Conservation (phyloP, 805 yeast genomes). For the Metschnikowia chrysomelidarum region DNA sequence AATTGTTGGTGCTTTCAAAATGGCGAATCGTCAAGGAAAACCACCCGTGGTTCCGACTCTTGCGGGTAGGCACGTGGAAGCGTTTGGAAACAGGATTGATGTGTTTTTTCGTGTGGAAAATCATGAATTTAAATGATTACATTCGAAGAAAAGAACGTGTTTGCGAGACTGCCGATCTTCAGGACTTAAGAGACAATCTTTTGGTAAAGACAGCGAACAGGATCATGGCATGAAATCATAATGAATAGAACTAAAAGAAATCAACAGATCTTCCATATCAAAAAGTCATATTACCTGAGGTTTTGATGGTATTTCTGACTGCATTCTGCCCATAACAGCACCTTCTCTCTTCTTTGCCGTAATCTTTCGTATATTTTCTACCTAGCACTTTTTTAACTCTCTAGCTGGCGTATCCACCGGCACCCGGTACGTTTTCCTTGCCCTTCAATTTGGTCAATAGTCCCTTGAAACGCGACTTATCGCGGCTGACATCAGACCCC, state of each 20-base stretch:
- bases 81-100: slow-evolving; percentile 31
- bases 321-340: neutral
- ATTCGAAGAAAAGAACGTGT: slow-evolving; percentile 21
- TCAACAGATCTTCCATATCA: too few species aligned
- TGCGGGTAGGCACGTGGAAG: slow-evolving; percentile 31
- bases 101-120: slow-evolving; percentile 35
- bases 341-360: neutral
- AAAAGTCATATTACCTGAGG: too few species aligned
- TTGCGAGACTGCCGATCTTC: slow-evolving; percentile 7
- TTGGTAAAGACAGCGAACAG: slow-evolving; percentile 16
- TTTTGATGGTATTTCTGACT: slow-evolving; percentile 1
- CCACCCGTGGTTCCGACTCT: slow-evolving; percentile 31
- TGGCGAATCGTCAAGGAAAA: slow-evolving; percentile 42
- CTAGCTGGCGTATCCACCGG: slow-evolving; percentile 50
- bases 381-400: neutral
- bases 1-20: slow-evolving; percentile 36
- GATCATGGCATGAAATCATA: slow-evolving; percentile 9
- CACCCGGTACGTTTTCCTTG: slow-evolving; percentile 73
- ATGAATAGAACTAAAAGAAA: too few species aligned
- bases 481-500: slow-evolving; percentile 47
- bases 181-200: slow-evolving; percentile 12
- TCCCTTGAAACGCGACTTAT: slow-evolving; percentile 68
- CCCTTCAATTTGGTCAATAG: slow-evolving; percentile 64
- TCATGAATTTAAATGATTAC: slow-evolving; percentile 39
- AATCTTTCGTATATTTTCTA: neutral